A percentile compares a stretch with the other conserved stretches of the same genome.
phyloP scores from a whole-genome alignment of 1,139 yeast genomes.

The Diutina rugosa region DNA sequence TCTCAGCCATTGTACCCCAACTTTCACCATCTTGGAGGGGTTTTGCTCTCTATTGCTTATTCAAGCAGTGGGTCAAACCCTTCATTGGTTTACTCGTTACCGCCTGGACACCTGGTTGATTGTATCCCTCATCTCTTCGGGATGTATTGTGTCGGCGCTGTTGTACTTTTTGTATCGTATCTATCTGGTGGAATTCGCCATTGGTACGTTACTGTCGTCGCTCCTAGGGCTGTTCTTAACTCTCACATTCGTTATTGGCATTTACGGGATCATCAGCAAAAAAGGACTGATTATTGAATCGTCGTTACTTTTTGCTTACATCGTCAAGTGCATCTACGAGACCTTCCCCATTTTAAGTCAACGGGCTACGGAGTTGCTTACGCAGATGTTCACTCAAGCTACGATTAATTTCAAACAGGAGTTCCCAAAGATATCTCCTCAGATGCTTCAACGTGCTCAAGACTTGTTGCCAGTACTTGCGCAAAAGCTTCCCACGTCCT shows the following conservation, averaged over 20 bases:
- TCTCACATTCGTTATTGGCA: constrained; percentile 57
- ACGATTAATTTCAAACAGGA: constrained; percentile 24
- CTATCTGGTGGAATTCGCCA: constrained; percentile 61
- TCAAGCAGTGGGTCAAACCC: constrained; percentile 81
- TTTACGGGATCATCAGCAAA: constrained; percentile 74
- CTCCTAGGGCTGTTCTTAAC: constrained; percentile 78
- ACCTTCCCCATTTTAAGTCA: constrained; percentile 73
- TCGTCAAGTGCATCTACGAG: constrained; percentile 85
- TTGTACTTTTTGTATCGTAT: constrained; percentile 73
- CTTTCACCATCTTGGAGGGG: constrained; percentile 84
- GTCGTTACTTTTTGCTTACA: constrained; percentile 74
- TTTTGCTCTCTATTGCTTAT: constrained; percentile 80
- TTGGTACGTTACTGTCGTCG: constrained; percentile 67
- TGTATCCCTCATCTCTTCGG: constrained; percentile 59
- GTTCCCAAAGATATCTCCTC: constrained; percentile 28
- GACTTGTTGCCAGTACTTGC: constrained; percentile 33
- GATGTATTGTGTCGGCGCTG: constrained; percentile 63
- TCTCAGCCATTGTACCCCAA: constrained; percentile 71
- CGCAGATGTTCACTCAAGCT: constrained; percentile 25
- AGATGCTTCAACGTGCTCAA: constrained; percentile 24
- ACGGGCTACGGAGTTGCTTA: constrained; percentile 28
- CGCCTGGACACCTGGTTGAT: constrained; percentile 75
- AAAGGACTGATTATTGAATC: constrained; percentile 85
- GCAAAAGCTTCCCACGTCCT: constrained; percentile 43
- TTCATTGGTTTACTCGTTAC: constrained; percentile 56